Evolutionary conservation across 2,329 filamentous ascomycete genomes (phyloP).

Genomic region (Botryosphaeria dothidea): DNA sequence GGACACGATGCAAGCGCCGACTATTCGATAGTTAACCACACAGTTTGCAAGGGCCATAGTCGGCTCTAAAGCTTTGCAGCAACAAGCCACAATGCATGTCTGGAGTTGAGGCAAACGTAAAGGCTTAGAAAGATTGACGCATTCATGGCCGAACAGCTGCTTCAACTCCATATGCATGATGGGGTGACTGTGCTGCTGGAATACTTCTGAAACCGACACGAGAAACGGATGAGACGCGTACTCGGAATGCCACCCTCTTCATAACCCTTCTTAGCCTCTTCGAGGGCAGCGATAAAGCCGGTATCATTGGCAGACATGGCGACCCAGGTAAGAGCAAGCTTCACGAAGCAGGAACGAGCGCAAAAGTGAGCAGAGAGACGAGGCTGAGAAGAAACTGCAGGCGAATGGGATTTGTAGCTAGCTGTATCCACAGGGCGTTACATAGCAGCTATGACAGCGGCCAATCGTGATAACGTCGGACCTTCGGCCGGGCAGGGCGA

Average conservation of each 20-base stretch:
- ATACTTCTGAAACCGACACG: constrained; percentile 25
- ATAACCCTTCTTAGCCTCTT: constrained; percentile 57
- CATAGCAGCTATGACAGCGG: constrained; percentile 14
- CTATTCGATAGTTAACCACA: neutral
- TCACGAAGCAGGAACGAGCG: neutral
- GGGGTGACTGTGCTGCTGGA: too few relatives aligned
- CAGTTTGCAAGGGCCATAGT: too few relatives aligned
- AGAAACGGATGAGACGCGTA: neutral
- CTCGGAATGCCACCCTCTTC: constrained; percentile 60
- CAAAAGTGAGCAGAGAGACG: neutral
- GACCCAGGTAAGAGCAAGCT: constrained; percentile 5
- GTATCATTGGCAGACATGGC: constrained; percentile 31
- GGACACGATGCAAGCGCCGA: constrained; percentile 64
- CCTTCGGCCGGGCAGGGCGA: neutral
- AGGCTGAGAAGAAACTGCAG: neutral
- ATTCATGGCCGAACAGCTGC: too few relatives aligned
- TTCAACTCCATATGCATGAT: too few relatives aligned
- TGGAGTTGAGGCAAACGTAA: too few relatives aligned
- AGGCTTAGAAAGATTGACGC: too few relatives aligned
- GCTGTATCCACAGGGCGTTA: constrained; percentile 9
- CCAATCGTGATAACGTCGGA: constrained; percentile 18
- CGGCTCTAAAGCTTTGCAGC: too few relatives aligned
- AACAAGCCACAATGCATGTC: too few relatives aligned
- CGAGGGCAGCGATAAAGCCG: constrained; percentile 59
- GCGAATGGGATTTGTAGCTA: constrained; percentile 6